Conservation (phyloP, 768 basidiomycete genomes). For the Obba rivulosa region DNA sequence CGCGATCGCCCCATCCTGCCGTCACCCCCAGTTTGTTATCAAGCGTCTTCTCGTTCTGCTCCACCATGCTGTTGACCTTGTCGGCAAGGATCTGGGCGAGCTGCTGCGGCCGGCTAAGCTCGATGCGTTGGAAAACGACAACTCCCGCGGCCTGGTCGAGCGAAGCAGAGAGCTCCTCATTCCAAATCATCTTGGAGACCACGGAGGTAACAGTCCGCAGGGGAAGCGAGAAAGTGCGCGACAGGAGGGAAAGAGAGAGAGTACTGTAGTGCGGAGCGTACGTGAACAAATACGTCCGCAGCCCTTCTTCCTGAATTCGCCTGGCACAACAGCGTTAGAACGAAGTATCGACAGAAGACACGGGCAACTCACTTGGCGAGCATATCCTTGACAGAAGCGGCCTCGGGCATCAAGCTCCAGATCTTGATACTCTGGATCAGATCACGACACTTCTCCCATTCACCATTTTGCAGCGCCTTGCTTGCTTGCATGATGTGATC, state of each 20-base stretch:
- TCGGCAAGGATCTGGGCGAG: constrained; percentile 88
- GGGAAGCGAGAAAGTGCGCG: constrained; percentile 83
- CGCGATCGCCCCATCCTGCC: constrained; percentile 59
- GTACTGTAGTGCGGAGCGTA: constrained; percentile 92
- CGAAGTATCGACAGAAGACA: not conserved
- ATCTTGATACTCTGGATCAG: constrained; percentile 95
- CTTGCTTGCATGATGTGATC: constrained; percentile 99
- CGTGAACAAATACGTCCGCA: constrained; percentile 97
- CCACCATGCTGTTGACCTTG: constrained; percentile 78
- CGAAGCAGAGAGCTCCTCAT: constrained; percentile 88
- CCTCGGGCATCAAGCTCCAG: constrained; percentile 95
- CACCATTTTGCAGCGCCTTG: constrained; percentile 92
- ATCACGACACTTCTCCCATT: constrained; percentile 95
- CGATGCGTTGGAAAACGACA: constrained; percentile 89
- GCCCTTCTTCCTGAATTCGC: constrained; percentile 96
- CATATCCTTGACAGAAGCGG: constrained; percentile 86
- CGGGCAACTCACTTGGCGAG: constrained; percentile 65
- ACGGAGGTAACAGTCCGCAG: constrained; percentile 80
- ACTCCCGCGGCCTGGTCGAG: constrained; percentile 88
- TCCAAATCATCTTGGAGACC: constrained; percentile 99
- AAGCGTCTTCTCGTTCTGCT: constrained; percentile 87
- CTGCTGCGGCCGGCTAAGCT: constrained; percentile 83
- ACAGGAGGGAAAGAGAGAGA: constrained; percentile 81
- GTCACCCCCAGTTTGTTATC: constrained; percentile 77
- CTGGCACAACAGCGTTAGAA: constrained; percentile 34